phyloP scores from a whole-genome alignment of 306 rosid genomes.

The peach (Prunus persica) region DNA sequence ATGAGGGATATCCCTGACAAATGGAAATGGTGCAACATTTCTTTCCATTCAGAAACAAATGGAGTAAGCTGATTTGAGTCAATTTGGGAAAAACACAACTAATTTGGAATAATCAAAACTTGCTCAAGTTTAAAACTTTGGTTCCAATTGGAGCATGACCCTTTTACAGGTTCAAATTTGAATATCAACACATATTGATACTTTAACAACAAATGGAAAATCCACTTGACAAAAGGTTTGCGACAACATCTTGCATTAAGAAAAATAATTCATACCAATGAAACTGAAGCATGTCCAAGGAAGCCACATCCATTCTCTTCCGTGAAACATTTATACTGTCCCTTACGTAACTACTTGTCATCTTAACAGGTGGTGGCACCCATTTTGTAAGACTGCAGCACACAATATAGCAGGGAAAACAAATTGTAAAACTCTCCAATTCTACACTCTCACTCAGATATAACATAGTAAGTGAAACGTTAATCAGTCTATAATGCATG shows the following conservation, averaged over 20 bases:
- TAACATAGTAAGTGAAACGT: not conserved
- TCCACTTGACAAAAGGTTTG: not conserved
- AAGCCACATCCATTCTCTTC: slow-evolving; percentile 92
- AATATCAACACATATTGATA: not conserved
- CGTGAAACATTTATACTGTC: slow-evolving; percentile 78
- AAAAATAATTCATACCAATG: slow-evolving; percentile 59
- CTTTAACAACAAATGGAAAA: not conserved
- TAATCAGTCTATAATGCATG: not conserved
- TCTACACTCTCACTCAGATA: not conserved
- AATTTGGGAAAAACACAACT: not conserved
- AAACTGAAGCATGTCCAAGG: slow-evolving; percentile 98
- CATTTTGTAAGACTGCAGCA: slow-evolving; percentile 86
- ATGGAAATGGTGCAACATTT: not conserved
- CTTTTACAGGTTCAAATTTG: not conserved
- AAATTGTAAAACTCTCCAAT: not conserved
- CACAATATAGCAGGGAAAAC: slow-evolving; percentile 10
- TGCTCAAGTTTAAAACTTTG: not conserved
- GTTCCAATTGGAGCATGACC: not conserved
- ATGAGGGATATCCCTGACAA: not conserved
- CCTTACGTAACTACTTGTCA: slow-evolving; percentile 83
- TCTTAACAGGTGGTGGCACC: slow-evolving; percentile 98
- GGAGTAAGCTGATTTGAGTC: not conserved
- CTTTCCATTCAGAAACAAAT: not conserved
- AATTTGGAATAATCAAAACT: not conserved
- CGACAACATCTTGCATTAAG: not conserved